Percentiles rank a stretch among this genome's conserved stretches.
Conservation (phyloP, 1,284 basidiomycete species). For the Tylopilus sp. region DNA sequence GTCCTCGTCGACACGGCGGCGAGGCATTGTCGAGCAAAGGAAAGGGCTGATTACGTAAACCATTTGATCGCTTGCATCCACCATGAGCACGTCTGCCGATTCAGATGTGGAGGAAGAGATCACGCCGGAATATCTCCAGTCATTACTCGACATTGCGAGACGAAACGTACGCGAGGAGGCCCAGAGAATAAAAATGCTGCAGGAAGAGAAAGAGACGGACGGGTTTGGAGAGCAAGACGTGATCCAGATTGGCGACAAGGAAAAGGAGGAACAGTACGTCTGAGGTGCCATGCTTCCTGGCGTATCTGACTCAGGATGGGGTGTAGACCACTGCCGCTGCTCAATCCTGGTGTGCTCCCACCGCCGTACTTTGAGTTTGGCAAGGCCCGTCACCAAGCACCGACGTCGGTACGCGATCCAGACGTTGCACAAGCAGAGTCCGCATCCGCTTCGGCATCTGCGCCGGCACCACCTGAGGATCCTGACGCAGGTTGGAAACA, state of each 20-base stretch:
- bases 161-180: slow-evolving; percentile 44
- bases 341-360: slow-evolving; percentile 64
- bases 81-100: slow-evolving; percentile 8
- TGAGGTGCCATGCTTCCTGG: slow-evolving; percentile 5
- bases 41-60: slow-evolving; percentile 25
- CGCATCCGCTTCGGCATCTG: slow-evolving; percentile 43
- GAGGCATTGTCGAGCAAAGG: slow-evolving; percentile 27
- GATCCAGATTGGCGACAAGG: slow-evolving; percentile 42
- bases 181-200: slow-evolving; percentile 23
- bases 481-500: slow-evolving; percentile 57
- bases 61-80: background rate
- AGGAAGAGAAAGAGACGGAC: slow-evolving; percentile 21
- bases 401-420: slow-evolving; percentile 56
- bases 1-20: slow-evolving; percentile 46
- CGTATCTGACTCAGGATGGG: slow-evolving; percentile 6
- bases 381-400: slow-evolving; percentile 42
- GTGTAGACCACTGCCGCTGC: slow-evolving; percentile 58
- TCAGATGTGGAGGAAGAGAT: slow-evolving; percentile 43
- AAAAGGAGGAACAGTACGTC: slow-evolving; percentile 40
- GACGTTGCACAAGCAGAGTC: slow-evolving; percentile 55
- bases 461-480: slow-evolving; percentile 60
- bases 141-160: slow-evolving; percentile 60
- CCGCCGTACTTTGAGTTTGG: slow-evolving; percentile 59
- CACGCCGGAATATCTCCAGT: slow-evolving; percentile 61
- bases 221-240: slow-evolving; percentile 44